Percentiles rank a stretch among this genome's conserved stretches.
Evolutionary conservation across 2,329 filamentous ascomycete species (phyloP).

Genomic region (Venturia carpophila): DNA sequence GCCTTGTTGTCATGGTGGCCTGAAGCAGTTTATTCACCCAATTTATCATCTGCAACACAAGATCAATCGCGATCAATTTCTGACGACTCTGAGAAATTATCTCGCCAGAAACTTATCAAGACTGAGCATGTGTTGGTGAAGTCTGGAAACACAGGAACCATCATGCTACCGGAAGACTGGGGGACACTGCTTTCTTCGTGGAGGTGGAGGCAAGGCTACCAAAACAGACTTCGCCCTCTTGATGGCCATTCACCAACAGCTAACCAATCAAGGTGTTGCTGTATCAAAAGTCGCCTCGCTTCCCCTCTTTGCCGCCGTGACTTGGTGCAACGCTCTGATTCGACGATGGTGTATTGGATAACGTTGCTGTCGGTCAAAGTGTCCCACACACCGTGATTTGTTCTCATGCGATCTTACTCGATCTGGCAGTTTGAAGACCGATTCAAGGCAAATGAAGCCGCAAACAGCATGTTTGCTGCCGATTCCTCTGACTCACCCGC

Average conservation of each 20-base stretch:
- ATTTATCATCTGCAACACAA: too few species aligned
- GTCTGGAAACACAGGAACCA: too few species aligned
- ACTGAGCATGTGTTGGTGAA: too few species aligned
- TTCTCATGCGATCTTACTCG: not conserved
- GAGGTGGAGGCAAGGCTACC: not conserved
- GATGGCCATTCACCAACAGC: not conserved
- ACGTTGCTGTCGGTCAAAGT: not conserved
- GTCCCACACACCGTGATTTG: not conserved
- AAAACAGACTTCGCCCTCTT: not conserved
- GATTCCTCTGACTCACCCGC: slow-evolving; percentile 8
- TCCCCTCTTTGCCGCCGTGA: slow-evolving; percentile 5
- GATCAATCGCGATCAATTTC: too few species aligned
- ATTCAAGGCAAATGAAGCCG: slow-evolving; percentile 1
- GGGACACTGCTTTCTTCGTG: not conserved
- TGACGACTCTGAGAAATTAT: too few species aligned
- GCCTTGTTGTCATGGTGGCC: not conserved
- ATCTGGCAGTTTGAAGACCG: not conserved
- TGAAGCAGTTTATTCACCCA: not conserved
- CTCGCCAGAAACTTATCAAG: too few species aligned
- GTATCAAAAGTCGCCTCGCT: not conserved
- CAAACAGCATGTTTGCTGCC: slow-evolving; percentile 4
- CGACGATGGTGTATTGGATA: not conserved
- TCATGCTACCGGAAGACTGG: too few species aligned
- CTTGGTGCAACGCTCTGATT: slow-evolving; percentile 5
- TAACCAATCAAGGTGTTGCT: slow-evolving; percentile 1